Base-by-base conservation (phyloP, 768 basidiomycete genomes). In the Calocybe indica region DNA sequence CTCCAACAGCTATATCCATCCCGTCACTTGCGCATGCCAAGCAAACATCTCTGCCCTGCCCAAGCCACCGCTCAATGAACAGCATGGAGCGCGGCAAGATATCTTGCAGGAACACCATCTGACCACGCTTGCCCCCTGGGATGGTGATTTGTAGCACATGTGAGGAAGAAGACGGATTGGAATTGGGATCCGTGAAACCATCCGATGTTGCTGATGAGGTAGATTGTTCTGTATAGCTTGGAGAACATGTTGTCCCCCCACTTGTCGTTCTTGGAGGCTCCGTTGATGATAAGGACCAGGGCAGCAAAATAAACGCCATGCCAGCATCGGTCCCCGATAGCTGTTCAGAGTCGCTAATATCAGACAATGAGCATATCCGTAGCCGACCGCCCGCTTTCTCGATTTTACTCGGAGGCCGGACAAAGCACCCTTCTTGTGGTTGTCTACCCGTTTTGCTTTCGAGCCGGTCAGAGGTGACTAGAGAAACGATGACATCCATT, bases 1-100 rank as follows among this genome's bases (percentile, higher is more conserved):
- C 70, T 1, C 88, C 87, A 2, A 85, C 73, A 45, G 80, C 76
- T 3, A 70, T 58, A 54, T 92, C 85, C 30, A 75, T 77, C 6
- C 85, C 85, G 22, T 22, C 22, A 0, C 69, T 70, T 29, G 71
- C 72, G 51, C 81, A 83, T 15, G 73, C 73, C 14, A 82, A 63
- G 52, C 79, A 80, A 0, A 83, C 58, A 7, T 57, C 51, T 11
- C 51, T 55, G 0, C 68, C 70, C 10, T 54, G 34, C 7, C 54
- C 37, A 1, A 89, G 66, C 9, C 72, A 62, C 0, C 49, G 15
- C 1, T 53, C 53, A 30, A 81, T 72, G 56, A 81, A 85, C 1
- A 57, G 55, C 44, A 78, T 65, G 1, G 77, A 63, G 6, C 53
- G 61, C 0, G 83, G 80, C 0, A 90, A 63, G 33, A 76, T 63